A percentile compares a stretch with the other conserved stretches of the same genome.
phyloP scores from a whole-genome alignment of 345 rosid genomes.

The Brassica carinata region DNA sequence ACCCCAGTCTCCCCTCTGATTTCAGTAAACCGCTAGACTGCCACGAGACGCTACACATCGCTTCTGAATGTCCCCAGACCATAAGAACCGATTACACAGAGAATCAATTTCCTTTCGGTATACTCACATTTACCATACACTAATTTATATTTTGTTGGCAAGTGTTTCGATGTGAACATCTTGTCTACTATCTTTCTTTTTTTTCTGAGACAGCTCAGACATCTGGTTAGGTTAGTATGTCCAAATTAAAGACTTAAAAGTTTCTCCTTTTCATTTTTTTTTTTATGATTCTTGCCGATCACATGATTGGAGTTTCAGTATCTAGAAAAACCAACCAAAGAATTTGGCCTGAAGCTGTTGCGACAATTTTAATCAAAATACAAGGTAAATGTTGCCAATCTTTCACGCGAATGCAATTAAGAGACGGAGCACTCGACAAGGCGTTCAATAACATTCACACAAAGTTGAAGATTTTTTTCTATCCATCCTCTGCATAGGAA shows the following conservation, averaged over 20 bases:
- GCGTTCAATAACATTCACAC: conserved; percentile 16
- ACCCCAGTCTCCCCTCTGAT: no score
- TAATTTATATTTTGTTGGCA: neutral
- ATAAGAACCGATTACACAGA: no score
- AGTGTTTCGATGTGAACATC: neutral
- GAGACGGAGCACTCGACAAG: neutral
- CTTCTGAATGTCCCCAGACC: no score
- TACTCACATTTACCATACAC: neutral
- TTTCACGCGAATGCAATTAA: neutral
- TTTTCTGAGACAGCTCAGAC: neutral
- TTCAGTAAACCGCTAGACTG: no score
- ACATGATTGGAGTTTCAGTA: neutral
- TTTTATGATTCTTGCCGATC: neutral
- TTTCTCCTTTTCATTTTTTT: neutral
- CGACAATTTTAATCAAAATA: neutral
- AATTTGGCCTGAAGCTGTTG: neutral
- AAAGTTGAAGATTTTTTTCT: conserved; percentile 1
- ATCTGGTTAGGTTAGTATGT: neutral
- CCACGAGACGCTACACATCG: no score
- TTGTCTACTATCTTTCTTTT: neutral
- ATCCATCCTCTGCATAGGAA: neutral
- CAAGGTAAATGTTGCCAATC: conserved; percentile 1
- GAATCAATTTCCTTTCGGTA: no score
- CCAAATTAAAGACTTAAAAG: neutral
- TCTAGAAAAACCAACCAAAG: neutral